Percentiles rank a stretch among this genome's conserved stretches.
Evolutionary conservation across 2,329 filamentous ascomycete species (phyloP).

Genomic region (Penicillium nordicum): DNA sequence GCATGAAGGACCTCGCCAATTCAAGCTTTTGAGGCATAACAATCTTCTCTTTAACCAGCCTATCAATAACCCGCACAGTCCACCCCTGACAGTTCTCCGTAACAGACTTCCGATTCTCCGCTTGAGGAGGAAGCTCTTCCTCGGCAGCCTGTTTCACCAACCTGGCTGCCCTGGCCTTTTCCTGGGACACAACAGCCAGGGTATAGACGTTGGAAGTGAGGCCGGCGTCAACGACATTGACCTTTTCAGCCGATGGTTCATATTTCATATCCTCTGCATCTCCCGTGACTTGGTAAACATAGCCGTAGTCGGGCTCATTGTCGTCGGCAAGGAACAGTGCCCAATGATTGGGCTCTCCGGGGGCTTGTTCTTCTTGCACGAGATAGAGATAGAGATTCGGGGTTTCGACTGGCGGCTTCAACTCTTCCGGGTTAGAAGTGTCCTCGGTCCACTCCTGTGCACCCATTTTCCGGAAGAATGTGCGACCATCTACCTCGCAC

Average conservation of each 20-base stretch:
- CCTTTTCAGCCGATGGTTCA: conserved; percentile 9
- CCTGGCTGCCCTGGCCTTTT: conserved; percentile 13
- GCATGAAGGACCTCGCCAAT: conserved; percentile 19
- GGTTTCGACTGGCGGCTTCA: not conserved
- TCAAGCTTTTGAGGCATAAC: conserved; percentile 20
- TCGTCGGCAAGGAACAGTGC: conserved; percentile 24
- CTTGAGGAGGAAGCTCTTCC: conserved; percentile 19
- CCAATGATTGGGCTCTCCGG: conserved; percentile 24
- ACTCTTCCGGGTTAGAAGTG: not conserved
- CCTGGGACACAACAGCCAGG: conserved; percentile 15
- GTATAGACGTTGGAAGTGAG: conserved; percentile 16
- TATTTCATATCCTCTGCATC: conserved; percentile 28
- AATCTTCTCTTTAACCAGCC: conserved; percentile 20
- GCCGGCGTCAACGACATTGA: conserved; percentile 11
- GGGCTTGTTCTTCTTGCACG: conserved; percentile 18
- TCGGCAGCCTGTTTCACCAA: conserved; percentile 17
- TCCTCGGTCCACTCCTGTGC: conserved; percentile 18
- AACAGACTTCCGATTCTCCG: conserved; percentile 16
- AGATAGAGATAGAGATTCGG: conserved; percentile 20
- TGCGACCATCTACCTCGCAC: conserved; percentile 17
- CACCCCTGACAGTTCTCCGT: conserved; percentile 27
- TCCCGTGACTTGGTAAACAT: conserved; percentile 26
- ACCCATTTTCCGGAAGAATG: conserved; percentile 17
- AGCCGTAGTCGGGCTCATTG: conserved; percentile 17
- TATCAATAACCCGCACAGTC: conserved; percentile 23